Base-by-base conservation (phyloP, 2,329 filamentous ascomycete species). In the Lachnellula subtilissima region DNA sequence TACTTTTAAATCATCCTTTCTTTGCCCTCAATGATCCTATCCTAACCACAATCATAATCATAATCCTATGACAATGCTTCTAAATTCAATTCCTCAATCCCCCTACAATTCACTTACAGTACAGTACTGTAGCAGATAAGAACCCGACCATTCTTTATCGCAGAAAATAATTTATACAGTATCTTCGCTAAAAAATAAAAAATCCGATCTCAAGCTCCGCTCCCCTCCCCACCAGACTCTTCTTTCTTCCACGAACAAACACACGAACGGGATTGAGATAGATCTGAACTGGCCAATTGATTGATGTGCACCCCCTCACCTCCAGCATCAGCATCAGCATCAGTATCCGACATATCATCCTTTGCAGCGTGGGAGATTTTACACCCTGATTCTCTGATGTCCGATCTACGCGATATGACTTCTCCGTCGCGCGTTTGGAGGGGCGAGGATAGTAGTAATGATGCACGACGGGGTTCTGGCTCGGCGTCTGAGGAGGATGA, bases 361-460 rank as follows among this genome's bases (percentile, higher is more conserved):
- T 64, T 64, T 40, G 57, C 55, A n/a, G 50, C 37, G n/a, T 63
- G 59, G 62, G 62, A 64, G 55, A 32, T 32, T 8, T 19, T 50
- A 14, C 52, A 59, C 22, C 55, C 54, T 2, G 22, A 49, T 50
- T 58, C 35, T 47, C 51, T 52, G 36, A 25, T 55, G 14, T 32
- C 39, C 17, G 54, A 54, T 36, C 51, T 49, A 19, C 50, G 23
- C 25, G 53, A 61, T 49, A 59, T 58, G 56, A 28, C n/a, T 22
- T n/a, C 47, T 6, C 14, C 50, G 12, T 36, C 53, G n/a, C 51
- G 56, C 40, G 50, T 56, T 1, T 61, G 58, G 60, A 28, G 12
- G 12, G 60, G 54, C 51, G 23, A 46, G 32, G 62, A 62, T 57
- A 61, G 58, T 28, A 64, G 58, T 49, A 62, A 64, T 50, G 60